Base-by-base conservation (phyloP, 1,284 basidiomycete genomes). In the Cryptococcus sp. region DNA sequence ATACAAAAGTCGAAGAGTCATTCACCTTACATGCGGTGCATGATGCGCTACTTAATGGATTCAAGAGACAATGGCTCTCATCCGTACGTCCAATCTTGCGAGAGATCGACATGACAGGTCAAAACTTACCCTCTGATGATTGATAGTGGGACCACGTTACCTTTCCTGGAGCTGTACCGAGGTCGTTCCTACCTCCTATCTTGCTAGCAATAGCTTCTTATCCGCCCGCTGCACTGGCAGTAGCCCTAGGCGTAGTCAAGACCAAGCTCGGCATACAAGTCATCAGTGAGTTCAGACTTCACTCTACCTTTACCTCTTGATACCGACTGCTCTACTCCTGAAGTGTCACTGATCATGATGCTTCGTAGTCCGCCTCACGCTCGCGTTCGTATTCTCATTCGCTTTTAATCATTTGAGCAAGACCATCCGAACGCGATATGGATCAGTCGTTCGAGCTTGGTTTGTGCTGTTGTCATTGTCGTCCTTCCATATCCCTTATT, bases 1-100 rank as follows among this genome's bases (percentile, higher is more conserved):
- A 89, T 74, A 91, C 90, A 3, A 99, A 99, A 79, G 95, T 99
- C 41, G 96, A 99, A 76, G 95, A 99, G 80, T 91, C 89, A 72
- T 97, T 98, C 82, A 93, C 89, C 61, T 83, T 98, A 5, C 95
- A 99, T 73, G 94, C 92, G 0, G 85, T 84, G 0, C 91, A 96
- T 74, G 95, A 99, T 76, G 81, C 92, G 20, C 80, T 97, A 34
- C 59, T 61, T 38, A 87, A 89, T 66, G 91, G 91, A 11, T 69
- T 88, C 16, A 54, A 34, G 17, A 53, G 53, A 11, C 34, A 25
- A 3, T 44, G 22, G 41, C 41, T 44, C 2, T 22, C 41, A 44
- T 4, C 22, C 41, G 41, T 44, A 44, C 6, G 41, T 47, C 5
- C 46, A 47, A 23, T 47, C 20, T 20, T 26, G 17, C 10, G 13